Base-by-base conservation (phyloP, 2,329 filamentous ascomycete species). In the Stachybotrys chartarum region DNA sequence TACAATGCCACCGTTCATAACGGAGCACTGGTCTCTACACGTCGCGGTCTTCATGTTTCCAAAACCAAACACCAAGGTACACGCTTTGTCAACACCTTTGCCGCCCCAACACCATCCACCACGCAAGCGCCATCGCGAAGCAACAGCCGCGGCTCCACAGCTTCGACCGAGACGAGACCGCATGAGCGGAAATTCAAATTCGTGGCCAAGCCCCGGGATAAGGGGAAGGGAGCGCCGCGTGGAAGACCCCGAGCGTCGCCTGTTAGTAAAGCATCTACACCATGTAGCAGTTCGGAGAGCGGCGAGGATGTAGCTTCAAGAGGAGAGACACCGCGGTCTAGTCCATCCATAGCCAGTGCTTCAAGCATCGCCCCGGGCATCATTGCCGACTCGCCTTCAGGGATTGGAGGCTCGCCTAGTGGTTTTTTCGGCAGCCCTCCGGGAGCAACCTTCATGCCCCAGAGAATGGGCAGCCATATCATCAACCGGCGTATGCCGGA, bases 31-130 rank as follows among this genome's bases (percentile, higher is more conserved):
- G 67, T 73, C 52, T 69, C 70, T 42, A 74, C 70, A 0, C 64
- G 70, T 30, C 66, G 70, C 35, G 72, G 72, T 8, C 62, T 75
- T 49, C 70, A 72, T 57, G 70, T 74, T 12, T 71, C 71, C 24
- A 71, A 72, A 58, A 67, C 72, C 54, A 73, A 70, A 58, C 68
- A 72, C 58, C 68, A 71, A 55, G 71, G 71, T 35, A 64, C 65
- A 24, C 71, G 69, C 5, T 75, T 74, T 55, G 72, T 74, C 55
- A 74, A 75, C 58, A 57, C 69, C n/a, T 61, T 61, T 18, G 56
- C 58, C 11, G 54, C 59, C 10, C 47, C 61, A 14, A 46, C 52
- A 30, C 35, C 35, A 5, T 44, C 55, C 6, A 16, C 51, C 7
- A 14, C 53, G n/a, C 31, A 35, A 12, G 16, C 50, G 32, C 11